Evolutionary conservation across 2,329 filamentous ascomycete species (phyloP), one percentile per base, ranked within the genome.

Genomic region (Neonectria faginata): DNA sequence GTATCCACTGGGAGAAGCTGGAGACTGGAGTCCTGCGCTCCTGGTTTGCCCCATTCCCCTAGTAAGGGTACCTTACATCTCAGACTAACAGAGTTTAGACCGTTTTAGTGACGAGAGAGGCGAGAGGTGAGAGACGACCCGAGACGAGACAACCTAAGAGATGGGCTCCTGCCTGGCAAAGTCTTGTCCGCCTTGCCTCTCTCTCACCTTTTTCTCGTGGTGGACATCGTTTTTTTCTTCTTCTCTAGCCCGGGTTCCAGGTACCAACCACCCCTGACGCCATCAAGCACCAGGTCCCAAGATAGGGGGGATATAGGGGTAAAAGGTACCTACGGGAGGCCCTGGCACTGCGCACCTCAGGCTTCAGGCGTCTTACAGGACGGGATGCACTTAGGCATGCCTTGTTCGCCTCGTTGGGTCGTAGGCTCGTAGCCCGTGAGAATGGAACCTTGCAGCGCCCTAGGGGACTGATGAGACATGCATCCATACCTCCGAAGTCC

Each of bases 221-320:
- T 1, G 25, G 25, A 25, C 25, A 25, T 6, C 25, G 22, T 29
- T 29, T 33, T 60, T 52, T 45, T 45, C 54, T 25, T 50, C 53
- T 53, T 53, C 27, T 45, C 39, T 55, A 52, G 33, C 29, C 54
- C 44, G 20, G 56, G 39, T 22, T 29, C 22, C 11, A 53, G 18
- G 51, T 53, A 22, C 62, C 29, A 65, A 57, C 63, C 58, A 62
- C 65, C 70, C 70, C 69, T 72, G 68, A 57, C 68, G 65, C 61
- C 68, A 52, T 44, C 62, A 57, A 57, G 65, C 70, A 66, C 65
- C 51, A 64, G 63, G 48, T 60, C 60, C 61, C 63, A 65, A 58
- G 58, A 69, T 68, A 72, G 67, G 69, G 68, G 56, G 52, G 51
- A 57, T 56, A 64, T 64, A 64, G 62, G 62, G 62, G 62, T 60